These are phyloP conservation scores for Colletotrichum costaricense DNA, from an alignment of 2,329 filamentous ascomycete species.

Conservation along the genomic window DNA sequence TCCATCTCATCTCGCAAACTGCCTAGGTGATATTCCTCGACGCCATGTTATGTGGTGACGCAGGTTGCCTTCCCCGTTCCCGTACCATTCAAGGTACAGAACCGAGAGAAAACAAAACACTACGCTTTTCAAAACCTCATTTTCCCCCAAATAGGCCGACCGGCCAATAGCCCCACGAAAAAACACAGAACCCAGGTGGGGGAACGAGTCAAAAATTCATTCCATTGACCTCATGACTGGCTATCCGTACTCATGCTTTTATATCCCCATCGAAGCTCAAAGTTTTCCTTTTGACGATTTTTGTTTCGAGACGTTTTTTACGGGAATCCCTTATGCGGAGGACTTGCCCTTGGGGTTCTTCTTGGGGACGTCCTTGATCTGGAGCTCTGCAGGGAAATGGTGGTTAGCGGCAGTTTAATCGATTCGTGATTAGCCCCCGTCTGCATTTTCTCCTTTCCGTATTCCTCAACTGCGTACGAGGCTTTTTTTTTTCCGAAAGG, in stretches of 20 bases:
- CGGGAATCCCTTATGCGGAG: slow-evolving; percentile 43
- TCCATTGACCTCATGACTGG: slow-evolving; percentile 28
- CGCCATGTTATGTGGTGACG: slow-evolving; percentile 58
- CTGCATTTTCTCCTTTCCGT: neutral
- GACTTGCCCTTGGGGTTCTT: slow-evolving; percentile 61
- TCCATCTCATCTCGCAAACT: slow-evolving; percentile 52
- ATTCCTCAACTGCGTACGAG: neutral
- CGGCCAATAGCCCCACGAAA: slow-evolving; percentile 15
- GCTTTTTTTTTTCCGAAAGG: neutral
- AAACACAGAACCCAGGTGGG: neutral
- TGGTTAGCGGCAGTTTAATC: slow-evolving; percentile 6
- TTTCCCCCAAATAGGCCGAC: slow-evolving; percentile 24
- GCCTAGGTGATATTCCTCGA: slow-evolving; percentile 63
- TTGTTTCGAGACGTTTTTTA: neutral
- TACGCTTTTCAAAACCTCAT: neutral
- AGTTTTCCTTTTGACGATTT: neutral
- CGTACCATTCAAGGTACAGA: neutral
- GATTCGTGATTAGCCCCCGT: neutral
- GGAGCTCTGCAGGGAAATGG: slow-evolving; percentile 53
- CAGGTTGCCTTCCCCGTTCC: neutral
- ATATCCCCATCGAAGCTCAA: slow-evolving; percentile 30
- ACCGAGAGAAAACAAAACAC: neutral
- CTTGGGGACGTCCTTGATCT: slow-evolving; percentile 66
- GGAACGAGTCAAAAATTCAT: slow-evolving; percentile 6
- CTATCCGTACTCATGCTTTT: slow-evolving; percentile 28